Percentiles rank a stretch among this genome's conserved stretches.
Evolutionary conservation across 805 yeast species (phyloP).

Genomic region (Wickerhamiella occidentalis): DNA sequence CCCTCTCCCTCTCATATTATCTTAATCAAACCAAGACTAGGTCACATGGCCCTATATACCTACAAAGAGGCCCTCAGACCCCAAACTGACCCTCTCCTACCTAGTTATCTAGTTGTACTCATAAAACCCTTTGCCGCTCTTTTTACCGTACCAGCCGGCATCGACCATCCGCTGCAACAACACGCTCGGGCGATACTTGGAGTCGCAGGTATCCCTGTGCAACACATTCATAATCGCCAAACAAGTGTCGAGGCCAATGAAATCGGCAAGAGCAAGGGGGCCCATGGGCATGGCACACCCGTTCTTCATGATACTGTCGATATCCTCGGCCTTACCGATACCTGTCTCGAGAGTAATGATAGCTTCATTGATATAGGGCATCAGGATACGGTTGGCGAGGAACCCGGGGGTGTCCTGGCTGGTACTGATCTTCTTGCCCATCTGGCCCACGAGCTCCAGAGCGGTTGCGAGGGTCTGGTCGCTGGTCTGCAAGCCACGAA

Average conservation of each 20-base stretch:
- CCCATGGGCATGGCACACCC: constrained; percentile 40
- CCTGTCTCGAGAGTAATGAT: constrained; percentile 32
- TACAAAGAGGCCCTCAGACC: too few relatives aligned
- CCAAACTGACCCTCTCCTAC: too few relatives aligned
- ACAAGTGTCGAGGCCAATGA: constrained; percentile 35
- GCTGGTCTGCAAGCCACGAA: constrained; percentile 33
- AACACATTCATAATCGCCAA: constrained; percentile 33
- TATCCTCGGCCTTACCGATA: constrained; percentile 31
- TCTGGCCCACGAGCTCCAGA: constrained; percentile 25
- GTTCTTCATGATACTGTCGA: constrained; percentile 34
- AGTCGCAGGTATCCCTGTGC: constrained; percentile 31
- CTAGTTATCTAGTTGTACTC: constrained; percentile 24
- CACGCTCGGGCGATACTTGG: constrained; percentile 33
- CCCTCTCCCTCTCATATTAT: too few relatives aligned
- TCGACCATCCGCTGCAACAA: constrained; percentile 31
- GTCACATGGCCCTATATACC: too few relatives aligned
- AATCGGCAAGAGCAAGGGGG: constrained; percentile 34
- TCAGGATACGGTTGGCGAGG: constrained; percentile 33
- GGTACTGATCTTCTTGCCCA: constrained; percentile 31
- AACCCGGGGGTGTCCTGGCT: constrained; percentile 35
- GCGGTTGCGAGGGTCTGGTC: constrained; percentile 27
- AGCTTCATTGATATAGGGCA: constrained; percentile 37
- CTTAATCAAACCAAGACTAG: too few relatives aligned
- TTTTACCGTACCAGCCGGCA: constrained; percentile 34
- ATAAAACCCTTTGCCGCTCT: constrained; percentile 34